Evolutionary conservation across 768 basidiomycete species (phyloP).

Genomic region (Trametes sanguinea): DNA sequence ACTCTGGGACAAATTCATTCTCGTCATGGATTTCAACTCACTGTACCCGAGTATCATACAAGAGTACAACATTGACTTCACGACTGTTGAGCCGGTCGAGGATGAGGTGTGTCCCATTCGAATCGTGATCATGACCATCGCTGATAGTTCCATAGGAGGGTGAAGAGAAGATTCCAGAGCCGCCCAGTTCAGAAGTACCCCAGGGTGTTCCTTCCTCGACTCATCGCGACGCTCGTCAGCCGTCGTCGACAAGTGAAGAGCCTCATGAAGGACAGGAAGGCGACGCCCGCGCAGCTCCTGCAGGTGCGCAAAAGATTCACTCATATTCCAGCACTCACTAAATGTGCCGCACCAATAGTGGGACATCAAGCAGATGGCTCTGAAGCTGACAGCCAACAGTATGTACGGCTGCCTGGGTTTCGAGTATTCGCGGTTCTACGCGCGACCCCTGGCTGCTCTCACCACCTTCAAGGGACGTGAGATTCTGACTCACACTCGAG

Average conservation of each 20-base stretch:
- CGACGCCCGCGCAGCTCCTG: conserved; percentile 70
- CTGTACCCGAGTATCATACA: conserved; percentile 99
- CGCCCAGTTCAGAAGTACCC: conserved; percentile 65
- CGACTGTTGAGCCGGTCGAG: conserved; percentile 80
- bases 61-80: conserved; percentile 99
- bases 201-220: conserved; percentile 96
- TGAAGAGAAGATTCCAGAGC: conserved; percentile 89
- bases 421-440: conserved; percentile 95
- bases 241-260: conserved; percentile 89
- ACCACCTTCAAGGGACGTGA: conserved; percentile 98
- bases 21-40: conserved; percentile 99
- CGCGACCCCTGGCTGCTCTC: conserved; percentile 92
- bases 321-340: not conserved
- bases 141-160: conserved; percentile 41
- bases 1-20: conserved; percentile 93
- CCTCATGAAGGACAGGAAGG: conserved; percentile 87
- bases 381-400: conserved; percentile 98
- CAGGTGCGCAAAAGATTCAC: conserved; percentile 56
- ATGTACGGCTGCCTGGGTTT: conserved; percentile 99
- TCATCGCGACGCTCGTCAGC: conserved; percentile 94
- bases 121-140: not conserved
- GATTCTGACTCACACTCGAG: conserved; percentile 90
- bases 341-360: conserved; percentile 51
- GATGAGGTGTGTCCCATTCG: conserved; percentile 44
- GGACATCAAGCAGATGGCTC: conserved; percentile 95